Evolutionary conservation across 2,329 filamentous ascomycete genomes (phyloP).

Genomic region (Beauveria rudraprayagi): DNA sequence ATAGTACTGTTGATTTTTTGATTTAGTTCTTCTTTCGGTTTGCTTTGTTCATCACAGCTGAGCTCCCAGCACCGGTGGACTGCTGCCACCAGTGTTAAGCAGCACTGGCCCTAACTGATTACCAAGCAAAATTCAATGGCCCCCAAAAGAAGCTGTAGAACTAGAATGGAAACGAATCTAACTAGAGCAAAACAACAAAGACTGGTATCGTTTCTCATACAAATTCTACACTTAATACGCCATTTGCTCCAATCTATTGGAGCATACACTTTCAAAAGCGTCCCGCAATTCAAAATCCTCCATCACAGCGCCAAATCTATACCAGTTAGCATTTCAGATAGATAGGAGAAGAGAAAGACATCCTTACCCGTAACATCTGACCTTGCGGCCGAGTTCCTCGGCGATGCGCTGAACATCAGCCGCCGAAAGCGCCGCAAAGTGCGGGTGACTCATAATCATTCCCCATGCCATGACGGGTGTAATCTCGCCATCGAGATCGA

Average conservation of each 20-base stretch:
- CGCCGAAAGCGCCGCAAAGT: slow-evolving; percentile 55
- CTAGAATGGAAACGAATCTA: not conserved
- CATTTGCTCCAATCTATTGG: slow-evolving; percentile 11
- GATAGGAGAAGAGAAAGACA: not conserved
- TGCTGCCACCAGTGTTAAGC: not conserved
- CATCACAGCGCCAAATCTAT: slow-evolving; percentile 55
- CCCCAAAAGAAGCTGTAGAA: not conserved
- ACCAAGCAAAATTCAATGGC: not conserved
- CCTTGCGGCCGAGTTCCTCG: slow-evolving; percentile 67
- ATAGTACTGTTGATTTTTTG: not conserved
- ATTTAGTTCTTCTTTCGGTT: not conserved
- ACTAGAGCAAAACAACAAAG: slow-evolving; percentile 5
- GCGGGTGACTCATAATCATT: slow-evolving; percentile 64
- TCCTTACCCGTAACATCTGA: slow-evolving; percentile 86
- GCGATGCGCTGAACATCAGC: slow-evolving; percentile 66
- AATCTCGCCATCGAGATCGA: slow-evolving; percentile 82
- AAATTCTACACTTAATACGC: not conserved
- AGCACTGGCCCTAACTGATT: not conserved
- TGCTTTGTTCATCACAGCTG: not conserved
- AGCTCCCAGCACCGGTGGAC: not conserved
- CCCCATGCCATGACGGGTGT: slow-evolving; percentile 95
- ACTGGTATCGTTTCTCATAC: slow-evolving; percentile 10
- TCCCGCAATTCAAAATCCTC: slow-evolving; percentile 67
- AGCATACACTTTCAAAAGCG: slow-evolving; percentile 58
- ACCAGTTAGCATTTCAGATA: not conserved